Percentiles rank a stretch among this genome's conserved stretches.
Evolutionary conservation across 1,284 basidiomycete genomes (phyloP).

Genomic region (Puccinia polysora): DNA sequence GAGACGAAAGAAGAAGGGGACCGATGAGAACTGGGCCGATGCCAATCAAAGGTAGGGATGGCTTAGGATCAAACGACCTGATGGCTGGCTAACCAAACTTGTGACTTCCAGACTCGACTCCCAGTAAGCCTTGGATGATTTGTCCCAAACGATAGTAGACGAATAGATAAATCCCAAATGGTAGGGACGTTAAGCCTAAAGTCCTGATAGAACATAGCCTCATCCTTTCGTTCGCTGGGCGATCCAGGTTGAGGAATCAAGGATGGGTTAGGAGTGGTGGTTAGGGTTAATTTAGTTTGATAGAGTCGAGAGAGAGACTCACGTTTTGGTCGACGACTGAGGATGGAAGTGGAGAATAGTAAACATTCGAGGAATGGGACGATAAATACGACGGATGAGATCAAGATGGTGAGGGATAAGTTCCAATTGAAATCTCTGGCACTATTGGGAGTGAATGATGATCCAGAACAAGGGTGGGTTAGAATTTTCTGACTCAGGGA

Average conservation of each 20-base stretch:
- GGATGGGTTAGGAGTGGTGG: conserved; percentile 47
- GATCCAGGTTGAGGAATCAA: conserved; percentile 46
- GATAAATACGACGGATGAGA: conserved; percentile 50
- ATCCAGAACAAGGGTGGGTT: background rate
- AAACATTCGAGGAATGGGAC: conserved; percentile 35
- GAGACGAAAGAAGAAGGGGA: background rate
- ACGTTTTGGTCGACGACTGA: conserved; percentile 9
- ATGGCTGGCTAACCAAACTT: conserved; percentile 47
- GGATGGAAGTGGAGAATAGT: conserved; percentile 25
- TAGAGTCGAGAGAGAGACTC: background rate
- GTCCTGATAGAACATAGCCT: conserved; percentile 44
- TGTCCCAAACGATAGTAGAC: conserved; percentile 49
- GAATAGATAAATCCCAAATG: conserved; percentile 49
- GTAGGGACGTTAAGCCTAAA: conserved; percentile 47
- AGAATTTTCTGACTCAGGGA: background rate
- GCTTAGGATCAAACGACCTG: too few species aligned
- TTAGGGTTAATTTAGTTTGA: background rate
- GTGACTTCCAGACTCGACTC: conserved; percentile 49
- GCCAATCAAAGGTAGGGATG: background rate
- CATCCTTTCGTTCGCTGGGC: conserved; percentile 44
- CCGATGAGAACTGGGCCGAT: background rate
- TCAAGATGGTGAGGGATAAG: conserved; percentile 48
- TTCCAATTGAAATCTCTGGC: conserved; percentile 51
- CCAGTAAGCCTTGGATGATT: conserved; percentile 45
- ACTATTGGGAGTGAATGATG: conserved; percentile 41